Evolutionary conservation across 148 eudicot species (phyloP), one percentile per base, ranked within the genome.

Genomic region (Cornus controversa): DNA sequence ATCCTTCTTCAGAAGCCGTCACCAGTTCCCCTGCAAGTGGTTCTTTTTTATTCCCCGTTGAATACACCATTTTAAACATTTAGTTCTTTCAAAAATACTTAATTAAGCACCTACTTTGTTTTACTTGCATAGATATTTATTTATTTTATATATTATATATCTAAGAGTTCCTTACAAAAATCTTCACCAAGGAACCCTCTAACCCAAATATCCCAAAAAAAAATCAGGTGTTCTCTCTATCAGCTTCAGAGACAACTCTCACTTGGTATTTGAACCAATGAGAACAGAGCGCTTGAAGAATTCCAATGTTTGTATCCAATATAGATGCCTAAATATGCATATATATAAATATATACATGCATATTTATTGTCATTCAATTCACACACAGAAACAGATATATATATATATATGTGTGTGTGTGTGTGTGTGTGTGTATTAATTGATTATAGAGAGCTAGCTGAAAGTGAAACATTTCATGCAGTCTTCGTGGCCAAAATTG

Each of bases 21-120:
- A 82, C 86, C 79, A 77, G 74, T 70, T 79, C 54, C 78, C 90
- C 88, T 81, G 90, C 90, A 79, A 81, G 50, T 85, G 34, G 89
- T 42, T 69, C 36, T 42, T 73, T 74, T 69, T 69, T 63, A 78
- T 65, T 75, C 67, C n/a, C 14, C 2, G 66, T 79, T 79, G 73
- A 73, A 73, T 57, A 70, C 64, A 76, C 69, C 4, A 64, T 76
- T 34, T 79, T 26, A 23, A 2, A 7, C 45, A 40, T 40, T 40
- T 40, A 14, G 31, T 13, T 40, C 15, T 42, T 23, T 31, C 20
- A 36, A 34, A 66, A 53, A 66, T 62, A 26, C 36, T 27, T 42
- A 54, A 76, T 47, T 67, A 67, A 73, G 50, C 71, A 50, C 23
- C 13, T 36, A n/a, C 31, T 69, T 69, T 69, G 63, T 64, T 70